Percentiles rank a stretch among this genome's conserved stretches.
phyloP scores from a whole-genome alignment of 2,329 filamentous ascomycete genomes.

The Colletotrichum sp. region DNA sequence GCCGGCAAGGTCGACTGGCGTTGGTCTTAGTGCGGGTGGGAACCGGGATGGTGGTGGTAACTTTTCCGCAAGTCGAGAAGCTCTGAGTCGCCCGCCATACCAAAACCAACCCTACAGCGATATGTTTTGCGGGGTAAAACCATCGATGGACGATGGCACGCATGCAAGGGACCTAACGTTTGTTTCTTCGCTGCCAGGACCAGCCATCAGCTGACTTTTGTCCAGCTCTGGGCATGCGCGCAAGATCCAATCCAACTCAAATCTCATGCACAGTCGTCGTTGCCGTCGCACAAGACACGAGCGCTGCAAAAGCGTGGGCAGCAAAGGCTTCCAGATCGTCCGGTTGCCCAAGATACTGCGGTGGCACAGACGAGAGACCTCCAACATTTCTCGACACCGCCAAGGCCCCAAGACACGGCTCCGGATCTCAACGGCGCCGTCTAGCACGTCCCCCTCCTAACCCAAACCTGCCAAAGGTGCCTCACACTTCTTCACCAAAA shows the following conservation, averaged over 20 bases:
- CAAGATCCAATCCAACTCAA: neutral
- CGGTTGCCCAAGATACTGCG: conserved; percentile 16
- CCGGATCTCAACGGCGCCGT: conserved; percentile 18
- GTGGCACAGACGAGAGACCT: neutral
- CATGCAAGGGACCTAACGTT: conserved; percentile 1
- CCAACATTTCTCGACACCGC: neutral
- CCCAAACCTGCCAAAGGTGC: neutral
- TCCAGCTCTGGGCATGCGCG: neutral
- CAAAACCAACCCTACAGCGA: neutral
- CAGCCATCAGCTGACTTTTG: neutral
- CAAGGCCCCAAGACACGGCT: conserved; percentile 21
- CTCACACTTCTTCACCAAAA: neutral
- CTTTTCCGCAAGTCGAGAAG: neutral
- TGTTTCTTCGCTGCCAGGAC: neutral
- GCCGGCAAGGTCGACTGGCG: conserved; percentile 9
- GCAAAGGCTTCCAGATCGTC: neutral
- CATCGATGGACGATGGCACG: neutral
- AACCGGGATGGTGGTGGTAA: conserved; percentile 6
- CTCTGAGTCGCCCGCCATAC: conserved; percentile 9
- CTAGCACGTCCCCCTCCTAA: conserved; percentile 9
- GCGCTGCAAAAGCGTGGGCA: neutral
- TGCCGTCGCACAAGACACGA: neutral
- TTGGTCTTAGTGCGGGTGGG: conserved; percentile 5
- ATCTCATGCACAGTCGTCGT: neutral
- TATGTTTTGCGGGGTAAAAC: conserved; percentile 18